Conservation (phyloP, 164 flowering plant genomes). For the Berberis thunbergii region DNA sequence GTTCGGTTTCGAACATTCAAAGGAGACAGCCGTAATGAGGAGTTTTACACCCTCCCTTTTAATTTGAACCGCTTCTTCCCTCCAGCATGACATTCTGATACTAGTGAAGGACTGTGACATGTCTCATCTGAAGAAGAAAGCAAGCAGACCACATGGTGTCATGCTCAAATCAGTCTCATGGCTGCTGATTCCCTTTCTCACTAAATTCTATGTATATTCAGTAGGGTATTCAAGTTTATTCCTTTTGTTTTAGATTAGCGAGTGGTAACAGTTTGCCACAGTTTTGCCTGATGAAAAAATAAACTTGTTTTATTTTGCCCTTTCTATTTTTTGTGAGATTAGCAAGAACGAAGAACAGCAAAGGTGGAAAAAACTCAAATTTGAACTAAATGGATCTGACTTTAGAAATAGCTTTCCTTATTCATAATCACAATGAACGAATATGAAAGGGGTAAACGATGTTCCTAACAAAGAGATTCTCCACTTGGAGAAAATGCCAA, state of each 20-base stretch:
- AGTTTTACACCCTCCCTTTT: conserved; percentile 96
- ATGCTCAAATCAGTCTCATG: neutral
- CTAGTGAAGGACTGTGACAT: neutral
- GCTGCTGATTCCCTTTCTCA: conserved; percentile 1
- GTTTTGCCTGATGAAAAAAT: neutral
- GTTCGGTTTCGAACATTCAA: conserved; percentile 78
- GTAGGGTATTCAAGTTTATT: neutral
- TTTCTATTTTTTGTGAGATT: neutral
- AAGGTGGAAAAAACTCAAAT: too few species aligned
- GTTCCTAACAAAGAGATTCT: too few species aligned
- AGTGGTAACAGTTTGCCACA: neutral
- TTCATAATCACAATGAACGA: too few species aligned
- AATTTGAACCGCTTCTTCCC: conserved; percentile 97
- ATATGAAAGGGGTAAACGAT: too few species aligned
- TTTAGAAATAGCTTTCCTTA: too few species aligned
- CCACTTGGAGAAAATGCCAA: too few species aligned
- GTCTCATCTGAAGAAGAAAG: neutral
- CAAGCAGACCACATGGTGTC: neutral
- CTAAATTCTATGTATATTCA: conserved; percentile 4
- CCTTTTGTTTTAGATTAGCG: neutral
- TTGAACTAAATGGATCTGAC: too few species aligned
- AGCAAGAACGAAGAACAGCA: too few species aligned
- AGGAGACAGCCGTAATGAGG: conserved; percentile 91
- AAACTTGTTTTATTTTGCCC: neutral
- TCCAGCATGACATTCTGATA: conserved; percentile 45